phyloP scores from a whole-genome alignment of 331 rosid species.

The Erythrophleum ivorense region DNA sequence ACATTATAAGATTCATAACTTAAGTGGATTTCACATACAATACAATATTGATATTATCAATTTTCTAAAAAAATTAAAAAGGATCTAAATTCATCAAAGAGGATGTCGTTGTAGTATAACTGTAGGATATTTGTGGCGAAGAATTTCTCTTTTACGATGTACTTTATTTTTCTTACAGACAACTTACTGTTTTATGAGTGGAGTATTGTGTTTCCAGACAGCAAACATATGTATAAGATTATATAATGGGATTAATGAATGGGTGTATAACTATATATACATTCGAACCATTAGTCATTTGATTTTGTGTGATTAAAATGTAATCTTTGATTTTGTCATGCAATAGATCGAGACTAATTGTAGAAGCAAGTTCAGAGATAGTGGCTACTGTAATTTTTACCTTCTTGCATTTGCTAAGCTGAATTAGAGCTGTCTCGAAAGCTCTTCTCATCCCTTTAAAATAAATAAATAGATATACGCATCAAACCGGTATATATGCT shows the following conservation, averaged over 20 bases:
- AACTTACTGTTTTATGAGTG: not conserved
- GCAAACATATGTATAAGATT: not conserved
- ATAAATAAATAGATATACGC: too few relatives aligned
- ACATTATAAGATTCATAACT: not conserved
- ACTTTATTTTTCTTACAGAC: not conserved
- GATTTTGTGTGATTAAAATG: not conserved
- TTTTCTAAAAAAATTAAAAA: too few relatives aligned
- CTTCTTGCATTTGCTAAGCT: not conserved
- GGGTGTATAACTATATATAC: conserved; percentile 6
- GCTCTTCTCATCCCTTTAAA: not conserved
- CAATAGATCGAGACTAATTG: conserved; percentile 7
- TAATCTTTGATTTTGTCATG: not conserved
- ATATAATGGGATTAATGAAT: not conserved
- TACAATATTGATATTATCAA: too few relatives aligned
- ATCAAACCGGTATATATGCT: not conserved
- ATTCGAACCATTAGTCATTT: not conserved
- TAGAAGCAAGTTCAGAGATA: conserved; percentile 27
- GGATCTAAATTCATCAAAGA: too few relatives aligned
- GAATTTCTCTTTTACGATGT: not conserved
- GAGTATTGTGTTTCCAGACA: not conserved
- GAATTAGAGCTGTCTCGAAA: not conserved
- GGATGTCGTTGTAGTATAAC: not conserved
- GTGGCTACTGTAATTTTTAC: not conserved
- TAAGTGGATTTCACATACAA: not conserved
- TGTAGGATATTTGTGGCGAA: not conserved